Base-by-base conservation (phyloP, 441 rosid genomes). In the Populus hybrid region DNA sequence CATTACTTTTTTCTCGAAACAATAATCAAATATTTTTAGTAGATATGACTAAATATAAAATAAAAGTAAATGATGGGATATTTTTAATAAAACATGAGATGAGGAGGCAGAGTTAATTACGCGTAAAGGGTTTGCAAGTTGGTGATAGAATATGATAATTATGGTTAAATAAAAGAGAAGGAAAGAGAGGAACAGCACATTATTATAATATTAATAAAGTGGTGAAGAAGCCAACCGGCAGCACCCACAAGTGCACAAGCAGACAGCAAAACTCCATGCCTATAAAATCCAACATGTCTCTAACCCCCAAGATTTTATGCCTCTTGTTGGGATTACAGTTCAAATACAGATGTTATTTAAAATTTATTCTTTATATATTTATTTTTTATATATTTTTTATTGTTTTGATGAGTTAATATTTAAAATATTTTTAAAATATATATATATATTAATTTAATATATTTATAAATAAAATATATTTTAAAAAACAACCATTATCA, bases 141-240 rank as follows among this genome's bases (percentile, higher is more conserved):
- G 81, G 34, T 46, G 77, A 71, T 38, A 78, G 72, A 14, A 67
- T 14, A 50, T 14, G 19, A 50, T 50, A 50, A 50, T 50, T 50
- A 50, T 16, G 57, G 57, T 46, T 14, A 50, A 50, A 16, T 14
- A 16, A 14, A 38, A 46, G 19, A 14, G 23, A 38, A 14, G 23
- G 46, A 65, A 32, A 69, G 36, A 74, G 32, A 26, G 63, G 59
- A 71, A 59, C 24, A 24, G 26, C 9, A 57, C 64, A 70, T 12
- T 24, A 28, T 50, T 50, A 50, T 50, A 50, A 38, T 38, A 38
- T 38, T 10, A 11, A 23, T 9, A 70, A 40, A 78, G 34, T 9
- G 75, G 59, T 9, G 23, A 38, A 75, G 71, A 78, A 84, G 81
- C 80, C 84, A 80, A 79, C 86, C 82, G 74, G 82, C 78, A 5